Evolutionary conservation across 352 stramenopile species (phyloP).

Genomic region (Blastocystis sp.): DNA sequence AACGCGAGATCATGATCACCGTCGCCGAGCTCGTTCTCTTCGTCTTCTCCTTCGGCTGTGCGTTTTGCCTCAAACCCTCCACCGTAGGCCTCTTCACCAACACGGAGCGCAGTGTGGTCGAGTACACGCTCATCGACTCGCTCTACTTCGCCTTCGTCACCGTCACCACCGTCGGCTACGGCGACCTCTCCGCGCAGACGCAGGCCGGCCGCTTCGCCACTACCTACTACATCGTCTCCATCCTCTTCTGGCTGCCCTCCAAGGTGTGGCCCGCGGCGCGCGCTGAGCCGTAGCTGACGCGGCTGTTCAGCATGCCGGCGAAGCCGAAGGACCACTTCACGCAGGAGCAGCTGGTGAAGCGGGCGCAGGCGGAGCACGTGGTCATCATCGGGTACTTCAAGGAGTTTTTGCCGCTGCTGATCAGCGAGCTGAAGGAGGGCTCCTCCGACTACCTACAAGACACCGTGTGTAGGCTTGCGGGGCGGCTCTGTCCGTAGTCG

Average conservation of each 20-base stretch:
- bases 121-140: conserved; percentile 46
- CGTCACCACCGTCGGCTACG: conserved; percentile 67
- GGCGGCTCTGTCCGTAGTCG: conserved; percentile 6
- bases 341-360: conserved; percentile 21
- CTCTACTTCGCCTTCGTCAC: conserved; percentile 65
- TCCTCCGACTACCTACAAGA: conserved; percentile 45
- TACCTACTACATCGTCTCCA: conserved; percentile 56
- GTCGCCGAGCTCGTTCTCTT: conserved; percentile 52
- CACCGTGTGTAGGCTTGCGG: not conserved
- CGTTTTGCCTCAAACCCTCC: not conserved
- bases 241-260: conserved; percentile 45
- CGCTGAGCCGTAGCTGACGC: conserved; percentile 7
- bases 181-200: conserved; percentile 50
- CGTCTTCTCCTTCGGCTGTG: conserved; percentile 53
- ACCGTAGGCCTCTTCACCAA: conserved; percentile 42
- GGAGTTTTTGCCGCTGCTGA: conserved; percentile 20
- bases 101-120: conserved; percentile 26
- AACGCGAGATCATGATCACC: conserved; percentile 50
- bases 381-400: conserved; percentile 51
- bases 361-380: conserved; percentile 15
- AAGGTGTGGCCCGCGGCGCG: not conserved
- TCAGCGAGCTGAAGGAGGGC: conserved; percentile 53
- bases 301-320: not conserved
- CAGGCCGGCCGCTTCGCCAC: conserved; percentile 38
- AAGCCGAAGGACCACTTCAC: conserved; percentile 19